Conservation (phyloP, 2,329 filamentous ascomycete species). For the Aspergillus sp. region DNA sequence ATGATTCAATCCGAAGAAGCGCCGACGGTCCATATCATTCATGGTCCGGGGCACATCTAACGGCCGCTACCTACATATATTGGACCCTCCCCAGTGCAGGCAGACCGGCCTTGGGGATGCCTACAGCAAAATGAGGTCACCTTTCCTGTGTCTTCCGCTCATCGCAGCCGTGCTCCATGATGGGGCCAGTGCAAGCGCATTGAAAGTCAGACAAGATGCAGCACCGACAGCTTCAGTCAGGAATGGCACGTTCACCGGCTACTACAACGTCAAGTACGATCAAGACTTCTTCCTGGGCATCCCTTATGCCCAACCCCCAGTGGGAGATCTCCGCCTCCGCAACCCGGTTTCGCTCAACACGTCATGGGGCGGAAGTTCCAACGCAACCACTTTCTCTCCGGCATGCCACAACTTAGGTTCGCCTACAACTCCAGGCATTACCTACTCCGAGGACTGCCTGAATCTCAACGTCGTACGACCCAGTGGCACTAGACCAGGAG, state of each 20-base stretch:
- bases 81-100: too few species aligned
- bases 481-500: conserved; percentile 3
- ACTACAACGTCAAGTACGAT: conserved; percentile 4
- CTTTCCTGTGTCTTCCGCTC: too few species aligned
- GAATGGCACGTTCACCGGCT: conserved; percentile 16
- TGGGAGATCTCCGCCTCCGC: conserved; percentile 3
- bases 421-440: too few species aligned
- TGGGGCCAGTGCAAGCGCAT: too few species aligned
- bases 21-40: too few species aligned
- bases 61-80: too few species aligned
- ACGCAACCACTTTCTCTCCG: neutral
- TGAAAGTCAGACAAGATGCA: too few species aligned
- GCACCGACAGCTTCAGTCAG: neutral
- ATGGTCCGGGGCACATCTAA: too few species aligned
- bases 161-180: too few species aligned
- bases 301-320: conserved; percentile 17
- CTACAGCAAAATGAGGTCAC: too few species aligned
- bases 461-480: conserved; percentile 23
- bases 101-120: too few species aligned
- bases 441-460: conserved; percentile 19
- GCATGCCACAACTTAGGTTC: neutral
- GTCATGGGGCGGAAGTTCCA: neutral
- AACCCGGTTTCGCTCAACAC: neutral
- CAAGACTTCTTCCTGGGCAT: conserved; percentile 21
- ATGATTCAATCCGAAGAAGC: too few species aligned